Conservation (phyloP, 176 grass and related monocot genomes). For the Typha latifolia region DNA sequence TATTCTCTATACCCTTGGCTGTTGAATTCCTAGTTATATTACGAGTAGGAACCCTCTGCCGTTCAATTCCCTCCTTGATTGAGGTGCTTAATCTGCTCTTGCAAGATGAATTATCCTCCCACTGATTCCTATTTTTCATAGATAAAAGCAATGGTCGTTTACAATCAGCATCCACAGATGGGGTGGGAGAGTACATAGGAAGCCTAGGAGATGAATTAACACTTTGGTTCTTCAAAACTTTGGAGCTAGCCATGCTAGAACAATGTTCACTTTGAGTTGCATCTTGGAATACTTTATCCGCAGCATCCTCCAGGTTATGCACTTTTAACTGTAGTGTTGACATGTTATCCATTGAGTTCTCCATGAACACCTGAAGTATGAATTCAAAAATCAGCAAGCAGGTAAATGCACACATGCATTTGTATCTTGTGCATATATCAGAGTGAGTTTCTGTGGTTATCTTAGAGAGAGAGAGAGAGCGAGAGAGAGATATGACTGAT, state of each 20-base stretch:
- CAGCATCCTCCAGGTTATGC: slow-evolving; percentile 67
- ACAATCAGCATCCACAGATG: slow-evolving; percentile 48
- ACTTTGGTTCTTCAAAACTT: slow-evolving; percentile 53
- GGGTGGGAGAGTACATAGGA: slow-evolving; percentile 47
- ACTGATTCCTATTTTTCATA: slow-evolving; percentile 51
- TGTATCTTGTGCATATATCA: too few species aligned
- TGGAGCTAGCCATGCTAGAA: slow-evolving; percentile 50
- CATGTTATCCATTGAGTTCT: slow-evolving; percentile 57
- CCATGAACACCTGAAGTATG: slow-evolving; percentile 62
- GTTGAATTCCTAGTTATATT: slow-evolving; percentile 25
- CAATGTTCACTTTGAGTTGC: slow-evolving; percentile 59
- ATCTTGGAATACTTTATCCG: slow-evolving; percentile 49
- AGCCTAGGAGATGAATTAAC: slow-evolving; percentile 59
- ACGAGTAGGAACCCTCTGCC: slow-evolving; percentile 21
- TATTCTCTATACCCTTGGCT: slow-evolving; percentile 16
- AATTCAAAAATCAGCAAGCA: neutral
- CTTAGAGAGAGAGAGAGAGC: neutral
- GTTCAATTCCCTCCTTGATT: slow-evolving; percentile 31
- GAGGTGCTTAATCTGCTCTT: slow-evolving; percentile 30
- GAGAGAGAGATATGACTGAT: neutral
- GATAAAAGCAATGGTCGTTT: slow-evolving; percentile 39
- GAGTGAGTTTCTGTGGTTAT: too few species aligned
- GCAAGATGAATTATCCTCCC: slow-evolving; percentile 35
- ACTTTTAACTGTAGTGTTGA: slow-evolving; percentile 68
- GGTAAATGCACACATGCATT: neutral